These are phyloP conservation scores for Penicillium sp. DNA, from an alignment of 2,329 filamentous ascomycete genomes.

Conservation along the genomic window DNA sequence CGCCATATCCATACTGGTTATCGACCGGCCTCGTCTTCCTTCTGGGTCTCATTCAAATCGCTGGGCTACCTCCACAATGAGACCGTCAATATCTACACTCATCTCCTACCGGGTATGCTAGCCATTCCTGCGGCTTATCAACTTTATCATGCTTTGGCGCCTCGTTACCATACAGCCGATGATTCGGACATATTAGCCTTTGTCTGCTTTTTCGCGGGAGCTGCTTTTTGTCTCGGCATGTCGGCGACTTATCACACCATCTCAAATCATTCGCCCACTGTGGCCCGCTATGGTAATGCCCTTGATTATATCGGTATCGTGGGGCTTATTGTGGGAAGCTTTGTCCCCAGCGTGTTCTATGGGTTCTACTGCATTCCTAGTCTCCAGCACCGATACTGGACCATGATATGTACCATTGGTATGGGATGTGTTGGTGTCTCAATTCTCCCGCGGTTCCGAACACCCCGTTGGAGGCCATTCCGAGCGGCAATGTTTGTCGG, in stretches of 20 bases:
- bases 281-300: slow-evolving; percentile 86
- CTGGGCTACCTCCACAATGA: slow-evolving; percentile 70
- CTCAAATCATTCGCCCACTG: slow-evolving; percentile 77
- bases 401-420: slow-evolving; percentile 77
- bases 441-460: slow-evolving; percentile 80
- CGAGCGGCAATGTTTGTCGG: slow-evolving; percentile 87
- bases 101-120: slow-evolving; percentile 68
- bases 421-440: slow-evolving; percentile 76
- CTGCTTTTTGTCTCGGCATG: slow-evolving; percentile 74
- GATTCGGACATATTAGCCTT: slow-evolving; percentile 72
- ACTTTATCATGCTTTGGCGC: slow-evolving; percentile 62
- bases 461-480: slow-evolving; percentile 80
- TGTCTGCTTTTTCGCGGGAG: slow-evolving; percentile 77
- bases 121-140: slow-evolving; percentile 58
- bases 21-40: slow-evolving; percentile 66
- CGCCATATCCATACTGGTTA: slow-evolving; percentile 71
- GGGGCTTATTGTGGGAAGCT: slow-evolving; percentile 86
- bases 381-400: slow-evolving; percentile 73
- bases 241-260: slow-evolving; percentile 85
- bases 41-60: slow-evolving; percentile 60
- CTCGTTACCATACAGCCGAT: slow-evolving; percentile 68
- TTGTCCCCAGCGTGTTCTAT: slow-evolving; percentile 86
- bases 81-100: slow-evolving; percentile 73
- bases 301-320: slow-evolving; percentile 96
- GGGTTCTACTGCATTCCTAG: slow-evolving; percentile 73